Percentiles rank a stretch among this genome's conserved stretches.
phyloP scores from a whole-genome alignment of 495 filamentous ascomycete genomes.

The Penicillium goetzii region DNA sequence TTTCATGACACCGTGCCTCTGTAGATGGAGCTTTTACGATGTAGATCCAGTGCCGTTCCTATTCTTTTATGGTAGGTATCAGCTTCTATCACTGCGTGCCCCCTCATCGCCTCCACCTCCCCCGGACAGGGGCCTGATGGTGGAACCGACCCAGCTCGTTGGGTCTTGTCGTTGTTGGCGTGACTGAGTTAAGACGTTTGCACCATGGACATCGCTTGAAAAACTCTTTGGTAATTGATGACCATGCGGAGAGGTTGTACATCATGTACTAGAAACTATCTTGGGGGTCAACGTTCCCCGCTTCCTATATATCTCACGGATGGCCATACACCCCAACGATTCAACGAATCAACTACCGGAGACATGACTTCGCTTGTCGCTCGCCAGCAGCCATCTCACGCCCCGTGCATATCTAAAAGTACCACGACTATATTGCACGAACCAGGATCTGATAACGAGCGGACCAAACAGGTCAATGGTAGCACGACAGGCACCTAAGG shows the following conservation, averaged over 20 bases:
- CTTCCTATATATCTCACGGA: neutral
- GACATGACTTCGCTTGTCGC: conserved; percentile 3
- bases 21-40: neutral
- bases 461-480: conserved; percentile 16
- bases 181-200: neutral
- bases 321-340: neutral
- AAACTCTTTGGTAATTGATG: neutral
- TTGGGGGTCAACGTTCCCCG: neutral
- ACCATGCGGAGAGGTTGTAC: neutral
- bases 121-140: neutral
- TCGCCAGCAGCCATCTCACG: neutral
- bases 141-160: neutral
- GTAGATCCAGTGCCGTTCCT: neutral
- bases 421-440: neutral
- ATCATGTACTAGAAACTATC: too few relatives aligned
- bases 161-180: neutral
- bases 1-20: neutral
- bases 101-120: conserved; percentile 3
- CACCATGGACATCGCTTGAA: neutral
- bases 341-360: neutral
- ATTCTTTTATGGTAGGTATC: neutral
- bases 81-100: neutral
- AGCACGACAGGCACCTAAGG: neutral
- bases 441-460: conserved; percentile 12
- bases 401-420: neutral